phyloP scores from a whole-genome alignment of 2,329 filamentous ascomycete species.

The Raffaelea arxii region DNA sequence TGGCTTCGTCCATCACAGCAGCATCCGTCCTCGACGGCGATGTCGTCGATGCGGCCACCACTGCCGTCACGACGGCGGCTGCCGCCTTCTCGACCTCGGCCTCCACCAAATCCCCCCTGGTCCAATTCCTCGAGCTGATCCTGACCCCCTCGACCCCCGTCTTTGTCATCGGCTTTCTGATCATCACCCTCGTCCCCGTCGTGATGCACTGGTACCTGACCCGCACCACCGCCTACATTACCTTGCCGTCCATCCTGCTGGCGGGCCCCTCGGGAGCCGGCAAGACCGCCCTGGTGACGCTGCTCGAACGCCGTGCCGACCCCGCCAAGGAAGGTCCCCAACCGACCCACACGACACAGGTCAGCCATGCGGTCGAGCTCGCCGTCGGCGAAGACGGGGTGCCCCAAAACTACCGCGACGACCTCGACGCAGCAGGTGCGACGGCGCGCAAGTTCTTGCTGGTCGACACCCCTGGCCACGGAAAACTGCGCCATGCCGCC shows the following conservation, averaged over 20 bases:
- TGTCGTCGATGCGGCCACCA: too few species aligned
- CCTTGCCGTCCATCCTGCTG: slow-evolving; percentile 68
- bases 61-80: too few species aligned
- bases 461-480: slow-evolving; percentile 88
- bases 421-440: slow-evolving; percentile 45
- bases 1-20: too few species aligned
- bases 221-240: slow-evolving; percentile 53
- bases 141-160: slow-evolving; percentile 51
- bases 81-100: too few species aligned
- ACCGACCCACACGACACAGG: slow-evolving; percentile 48
- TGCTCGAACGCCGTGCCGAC: slow-evolving; percentile 49
- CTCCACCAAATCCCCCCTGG: slow-evolving; percentile 18
- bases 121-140: slow-evolving; percentile 36
- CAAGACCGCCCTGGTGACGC: slow-evolving; percentile 80
- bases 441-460: slow-evolving; percentile 63
- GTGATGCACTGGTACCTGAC: slow-evolving; percentile 70
- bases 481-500: slow-evolving; percentile 73
- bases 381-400: slow-evolving; percentile 38
- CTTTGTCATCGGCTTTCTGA: slow-evolving; percentile 57
- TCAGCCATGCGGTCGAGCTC: slow-evolving; percentile 41
- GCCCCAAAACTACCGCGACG: slow-evolving; percentile 34
- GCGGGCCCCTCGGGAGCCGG: slow-evolving; percentile 73
- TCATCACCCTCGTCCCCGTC: slow-evolving; percentile 65
- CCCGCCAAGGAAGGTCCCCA: too few species aligned
- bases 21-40: too few species aligned